Percentiles rank a stretch among this genome's conserved stretches.
Conservation (phyloP, 495 filamentous ascomycete genomes). For the Penicillium turbatum region DNA sequence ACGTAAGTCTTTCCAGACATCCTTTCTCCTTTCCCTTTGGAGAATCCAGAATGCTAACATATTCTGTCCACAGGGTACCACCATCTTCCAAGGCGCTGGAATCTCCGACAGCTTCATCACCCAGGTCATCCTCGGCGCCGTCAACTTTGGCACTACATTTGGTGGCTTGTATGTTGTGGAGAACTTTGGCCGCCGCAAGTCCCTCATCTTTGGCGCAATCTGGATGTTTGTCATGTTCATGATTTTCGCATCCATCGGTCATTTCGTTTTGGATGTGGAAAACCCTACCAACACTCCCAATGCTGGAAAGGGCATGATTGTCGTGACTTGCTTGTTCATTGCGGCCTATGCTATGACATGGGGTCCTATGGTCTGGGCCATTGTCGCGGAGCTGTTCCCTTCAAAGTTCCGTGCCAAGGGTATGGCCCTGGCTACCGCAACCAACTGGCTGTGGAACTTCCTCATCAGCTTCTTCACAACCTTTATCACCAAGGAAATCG, state of each 20-base stretch:
- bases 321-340: slow-evolving; percentile 66
- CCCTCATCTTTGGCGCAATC: slow-evolving; percentile 60
- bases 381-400: slow-evolving; percentile 76
- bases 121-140: slow-evolving; percentile 65
- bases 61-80: slow-evolving; percentile 62
- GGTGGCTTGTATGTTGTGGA: slow-evolving; percentile 67
- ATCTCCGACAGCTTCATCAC: slow-evolving; percentile 67
- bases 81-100: slow-evolving; percentile 66
- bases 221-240: slow-evolving; percentile 69
- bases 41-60: not conserved
- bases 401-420: slow-evolving; percentile 65
- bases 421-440: slow-evolving; percentile 70
- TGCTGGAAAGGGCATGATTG: slow-evolving; percentile 69
- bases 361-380: slow-evolving; percentile 79
- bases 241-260: slow-evolving; percentile 67
- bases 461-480: slow-evolving; percentile 75
- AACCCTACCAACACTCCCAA: slow-evolving; percentile 52
- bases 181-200: slow-evolving; percentile 63
- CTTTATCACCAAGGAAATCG: slow-evolving; percentile 61
- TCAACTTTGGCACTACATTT: slow-evolving; percentile 72
- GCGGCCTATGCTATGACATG: slow-evolving; percentile 57
- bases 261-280: slow-evolving; percentile 55
- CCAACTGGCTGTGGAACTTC: slow-evolving; percentile 89
- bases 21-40: not conserved
- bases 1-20: slow-evolving; percentile 47